These are phyloP conservation scores for Candida manassasensis DNA, from an alignment of 805 yeast genomes.

Conservation along the genomic window DNA sequence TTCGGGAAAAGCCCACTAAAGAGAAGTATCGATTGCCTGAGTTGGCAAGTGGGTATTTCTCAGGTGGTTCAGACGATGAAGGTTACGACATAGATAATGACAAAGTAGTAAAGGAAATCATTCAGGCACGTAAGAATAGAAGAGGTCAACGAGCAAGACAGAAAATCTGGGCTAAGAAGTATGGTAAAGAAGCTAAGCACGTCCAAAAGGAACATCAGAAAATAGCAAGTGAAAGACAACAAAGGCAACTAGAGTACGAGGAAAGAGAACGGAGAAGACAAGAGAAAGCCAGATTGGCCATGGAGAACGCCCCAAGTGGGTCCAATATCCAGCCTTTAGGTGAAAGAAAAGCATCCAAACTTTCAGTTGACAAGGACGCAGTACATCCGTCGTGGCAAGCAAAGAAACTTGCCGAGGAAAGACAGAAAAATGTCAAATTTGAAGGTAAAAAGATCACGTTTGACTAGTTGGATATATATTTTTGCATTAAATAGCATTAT, in stretches of 20 bases:
- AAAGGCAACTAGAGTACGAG: constrained; percentile 61
- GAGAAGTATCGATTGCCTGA: constrained; percentile 51
- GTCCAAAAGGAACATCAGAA: constrained; percentile 61
- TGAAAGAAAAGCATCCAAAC: constrained; percentile 17
- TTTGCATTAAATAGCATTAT: constrained; percentile 9
- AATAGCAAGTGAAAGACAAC: constrained; percentile 50
- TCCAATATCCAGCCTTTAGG: constrained; percentile 38
- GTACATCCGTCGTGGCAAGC: constrained; percentile 99
- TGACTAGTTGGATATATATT: constrained; percentile 30
- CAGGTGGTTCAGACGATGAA: constrained; percentile 73
- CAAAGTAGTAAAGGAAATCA: constrained; percentile 47
- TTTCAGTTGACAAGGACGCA: constrained; percentile 14
- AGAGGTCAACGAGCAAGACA: constrained; percentile 97
- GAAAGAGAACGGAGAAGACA: constrained; percentile 68
- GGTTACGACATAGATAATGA: constrained; percentile 41
- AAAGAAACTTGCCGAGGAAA: constrained; percentile 67
- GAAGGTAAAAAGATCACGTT: constrained; percentile 82
- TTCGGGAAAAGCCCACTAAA: constrained; percentile 13
- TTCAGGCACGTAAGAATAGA: constrained; percentile 71
- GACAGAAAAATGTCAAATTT: constrained; percentile 60
- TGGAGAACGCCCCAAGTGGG: constrained; percentile 30
- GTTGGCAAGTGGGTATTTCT: constrained; percentile 73
- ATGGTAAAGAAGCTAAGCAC: constrained; percentile 80
- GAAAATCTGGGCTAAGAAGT: constrained; percentile 92
- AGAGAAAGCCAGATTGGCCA: constrained; percentile 37